Evolutionary conservation across 2,329 filamentous ascomycete genomes (phyloP).

Genomic region (Tolypocladium ophioglossoides): DNA sequence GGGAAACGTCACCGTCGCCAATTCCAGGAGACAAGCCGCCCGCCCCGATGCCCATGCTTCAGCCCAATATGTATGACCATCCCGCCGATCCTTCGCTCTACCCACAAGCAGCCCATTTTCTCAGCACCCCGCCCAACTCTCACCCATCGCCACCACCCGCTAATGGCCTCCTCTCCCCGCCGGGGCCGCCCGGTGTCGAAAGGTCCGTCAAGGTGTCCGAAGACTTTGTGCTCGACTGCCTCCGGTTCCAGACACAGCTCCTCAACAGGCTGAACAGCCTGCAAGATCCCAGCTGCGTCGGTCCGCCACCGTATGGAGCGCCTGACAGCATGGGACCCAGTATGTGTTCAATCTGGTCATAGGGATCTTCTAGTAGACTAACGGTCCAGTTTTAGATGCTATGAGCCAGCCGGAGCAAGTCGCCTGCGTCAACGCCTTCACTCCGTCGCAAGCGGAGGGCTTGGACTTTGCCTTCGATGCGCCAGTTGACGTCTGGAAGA

Average conservation of each 20-base stretch:
- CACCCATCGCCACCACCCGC: constrained; percentile 6
- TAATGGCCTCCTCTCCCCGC: constrained; percentile 9
- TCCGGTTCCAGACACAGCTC: constrained; percentile 14
- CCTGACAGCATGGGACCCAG: background rate
- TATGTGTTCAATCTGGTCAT: background rate
- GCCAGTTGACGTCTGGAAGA: constrained; percentile 8
- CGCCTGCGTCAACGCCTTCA: constrained; percentile 5
- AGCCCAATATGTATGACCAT: constrained; percentile 7
- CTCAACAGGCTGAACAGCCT: constrained; percentile 11
- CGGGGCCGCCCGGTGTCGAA: constrained; percentile 3
- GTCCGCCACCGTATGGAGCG: background rate
- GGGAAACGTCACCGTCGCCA: constrained; percentile 5
- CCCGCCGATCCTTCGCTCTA: constrained; percentile 5
- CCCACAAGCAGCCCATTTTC: constrained; percentile 3
- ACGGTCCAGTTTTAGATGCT: constrained; percentile 1
- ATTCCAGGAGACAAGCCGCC: constrained; percentile 3
- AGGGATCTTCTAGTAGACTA: background rate
- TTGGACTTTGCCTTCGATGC: constrained; percentile 12
- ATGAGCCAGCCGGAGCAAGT: constrained; percentile 7
- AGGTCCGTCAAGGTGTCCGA: constrained; percentile 6
- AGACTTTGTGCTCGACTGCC: constrained; percentile 14
- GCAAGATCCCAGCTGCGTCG: constrained; percentile 5
- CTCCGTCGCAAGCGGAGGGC: constrained; percentile 5
- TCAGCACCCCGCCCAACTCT: constrained; percentile 11
- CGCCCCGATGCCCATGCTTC: constrained; percentile 2